Evolutionary conservation across 352 stramenopile genomes (phyloP).

Genomic region (Globisporangium abappressorium): DNA sequence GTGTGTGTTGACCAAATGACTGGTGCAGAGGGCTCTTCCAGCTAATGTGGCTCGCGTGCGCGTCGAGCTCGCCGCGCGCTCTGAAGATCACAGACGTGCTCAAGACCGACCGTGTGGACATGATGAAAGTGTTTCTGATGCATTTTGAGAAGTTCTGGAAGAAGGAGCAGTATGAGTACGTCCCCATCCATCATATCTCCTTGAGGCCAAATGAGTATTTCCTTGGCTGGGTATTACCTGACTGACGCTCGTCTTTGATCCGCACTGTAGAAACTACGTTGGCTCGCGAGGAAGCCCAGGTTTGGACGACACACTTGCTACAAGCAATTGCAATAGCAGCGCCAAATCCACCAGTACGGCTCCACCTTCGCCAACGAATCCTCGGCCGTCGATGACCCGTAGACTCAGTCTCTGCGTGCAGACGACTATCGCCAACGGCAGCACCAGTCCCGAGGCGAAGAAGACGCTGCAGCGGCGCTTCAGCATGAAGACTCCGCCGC

Average conservation of each 20-base stretch:
- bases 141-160: slow-evolving; percentile 86
- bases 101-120: slow-evolving; percentile 64
- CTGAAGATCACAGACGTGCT: slow-evolving; percentile 70
- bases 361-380: slow-evolving; percentile 16
- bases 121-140: slow-evolving; percentile 57
- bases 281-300: slow-evolving; percentile 27
- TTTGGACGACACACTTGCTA: background rate
- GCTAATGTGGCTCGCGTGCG: slow-evolving; percentile 76
- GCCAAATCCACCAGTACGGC: background rate
- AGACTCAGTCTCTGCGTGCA: slow-evolving; percentile 47
- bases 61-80: slow-evolving; percentile 42
- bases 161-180: slow-evolving; percentile 63
- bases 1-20: background rate
- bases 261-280: slow-evolving; percentile 46
- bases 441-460: slow-evolving; percentile 18
- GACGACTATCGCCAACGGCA: slow-evolving; percentile 8
- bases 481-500: slow-evolving; percentile 27
- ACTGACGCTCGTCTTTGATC: background rate
- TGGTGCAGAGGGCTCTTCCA: slow-evolving; percentile 59
- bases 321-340: background rate
- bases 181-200: background rate
- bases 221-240: background rate
- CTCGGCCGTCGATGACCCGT: slow-evolving; percentile 22
- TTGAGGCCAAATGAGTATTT: background rate
- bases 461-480: slow-evolving; percentile 38